A percentile compares a stretch with the other conserved stretches of the same genome.
Conservation (phyloP, 306 rosid genomes). For the Rubus parviflorus region DNA sequence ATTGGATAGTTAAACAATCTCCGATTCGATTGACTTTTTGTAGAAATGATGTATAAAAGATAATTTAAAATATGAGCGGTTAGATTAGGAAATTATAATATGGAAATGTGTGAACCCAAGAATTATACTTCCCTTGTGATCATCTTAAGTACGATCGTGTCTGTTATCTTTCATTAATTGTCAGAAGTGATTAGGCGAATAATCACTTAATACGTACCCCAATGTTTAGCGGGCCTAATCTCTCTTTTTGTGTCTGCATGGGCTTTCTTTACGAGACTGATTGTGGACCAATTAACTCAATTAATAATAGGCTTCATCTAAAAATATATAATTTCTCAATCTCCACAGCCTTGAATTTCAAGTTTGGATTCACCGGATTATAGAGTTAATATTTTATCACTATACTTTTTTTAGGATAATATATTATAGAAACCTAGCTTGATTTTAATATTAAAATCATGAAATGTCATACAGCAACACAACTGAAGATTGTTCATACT, state of each 20-base stretch:
- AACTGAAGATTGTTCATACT: slow-evolving; percentile 28
- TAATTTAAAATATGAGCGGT: no score
- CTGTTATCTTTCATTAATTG: no score
- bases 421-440: neutral
- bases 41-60: no score
- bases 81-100: no score
- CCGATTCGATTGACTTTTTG: no score
- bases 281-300: neutral
- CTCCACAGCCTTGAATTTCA: neutral
- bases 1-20: no score
- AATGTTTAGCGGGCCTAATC: neutral
- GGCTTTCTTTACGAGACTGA: neutral
- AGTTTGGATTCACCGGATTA: neutral
- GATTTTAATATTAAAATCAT: neutral
- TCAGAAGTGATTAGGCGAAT: no score
- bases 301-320: no score
- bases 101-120: no score
- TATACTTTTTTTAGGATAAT: neutral
- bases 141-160: no score
- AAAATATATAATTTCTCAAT: neutral
- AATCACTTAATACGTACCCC: no score
- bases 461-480: neutral
- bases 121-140: no score
- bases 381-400: neutral
- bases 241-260: neutral